A percentile compares a stretch with the other conserved stretches of the same genome.
These are phyloP conservation scores for Xylaria hypoxylon DNA, from an alignment of 2,329 filamentous ascomycete species.

Conservation along the genomic window DNA sequence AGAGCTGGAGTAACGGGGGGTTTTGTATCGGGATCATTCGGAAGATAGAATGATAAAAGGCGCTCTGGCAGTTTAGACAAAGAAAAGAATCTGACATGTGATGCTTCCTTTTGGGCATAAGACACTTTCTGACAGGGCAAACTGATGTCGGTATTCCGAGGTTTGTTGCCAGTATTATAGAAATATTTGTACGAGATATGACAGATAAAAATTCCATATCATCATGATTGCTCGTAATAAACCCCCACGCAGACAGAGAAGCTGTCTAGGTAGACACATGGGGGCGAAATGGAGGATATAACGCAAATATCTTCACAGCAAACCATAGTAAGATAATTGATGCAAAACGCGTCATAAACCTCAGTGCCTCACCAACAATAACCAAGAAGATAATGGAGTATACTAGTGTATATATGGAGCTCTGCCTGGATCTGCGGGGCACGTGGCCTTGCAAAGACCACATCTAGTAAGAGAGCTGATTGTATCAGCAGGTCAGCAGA, in stretches of 20 bases:
- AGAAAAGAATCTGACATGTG: conserved; percentile 23
- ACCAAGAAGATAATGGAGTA: neutral
- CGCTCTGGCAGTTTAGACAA: neutral
- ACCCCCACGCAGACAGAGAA: conserved; percentile 16
- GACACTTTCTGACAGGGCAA: conserved; percentile 6
- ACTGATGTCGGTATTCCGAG: neutral
- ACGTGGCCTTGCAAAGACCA: conserved; percentile 34
- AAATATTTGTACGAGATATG: conserved; percentile 18
- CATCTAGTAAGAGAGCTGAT: conserved; percentile 37
- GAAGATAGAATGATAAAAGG: neutral
- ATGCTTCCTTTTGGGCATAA: neutral
- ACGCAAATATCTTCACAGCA: neutral
- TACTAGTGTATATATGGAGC: conserved; percentile 6
- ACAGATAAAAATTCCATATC: conserved; percentile 3
- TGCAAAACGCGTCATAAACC: conserved; percentile 23
- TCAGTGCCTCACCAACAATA: neutral
- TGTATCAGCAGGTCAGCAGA: conserved; percentile 38
- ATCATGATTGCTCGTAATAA: neutral
- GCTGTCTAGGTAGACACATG: neutral
- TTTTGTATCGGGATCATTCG: neutral
- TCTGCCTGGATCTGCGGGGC: conserved; percentile 33
- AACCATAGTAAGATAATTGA: neutral
- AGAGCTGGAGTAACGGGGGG: neutral
- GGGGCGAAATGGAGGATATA: neutral
- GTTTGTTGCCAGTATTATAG: neutral